Evolutionary conservation across 768 basidiomycete genomes (phyloP).

Genomic region (Calvatia gigantea): DNA sequence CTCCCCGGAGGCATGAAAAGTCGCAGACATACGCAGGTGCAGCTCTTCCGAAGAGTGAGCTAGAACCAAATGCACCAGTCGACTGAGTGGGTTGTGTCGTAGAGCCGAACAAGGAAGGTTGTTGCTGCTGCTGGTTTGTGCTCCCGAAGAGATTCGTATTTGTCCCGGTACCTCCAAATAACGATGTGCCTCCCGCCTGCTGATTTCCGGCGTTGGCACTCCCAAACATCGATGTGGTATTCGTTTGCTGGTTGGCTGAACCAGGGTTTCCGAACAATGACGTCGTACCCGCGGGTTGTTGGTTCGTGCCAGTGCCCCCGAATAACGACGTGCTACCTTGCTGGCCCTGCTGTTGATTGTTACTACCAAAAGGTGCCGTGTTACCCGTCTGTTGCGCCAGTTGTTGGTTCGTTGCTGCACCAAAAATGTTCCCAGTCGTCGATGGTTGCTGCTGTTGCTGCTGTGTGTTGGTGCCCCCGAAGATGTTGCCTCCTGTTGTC

Average conservation of each 20-base stretch:
- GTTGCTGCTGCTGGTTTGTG: constrained; percentile 17
- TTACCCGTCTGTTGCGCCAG: constrained; percentile 22
- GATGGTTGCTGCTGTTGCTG: constrained; percentile 22
- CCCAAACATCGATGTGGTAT: constrained; percentile 14
- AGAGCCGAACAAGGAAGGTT: constrained; percentile 28
- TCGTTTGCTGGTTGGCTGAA: neutral
- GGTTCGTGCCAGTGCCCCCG: constrained; percentile 17
- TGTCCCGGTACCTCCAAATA: constrained; percentile 21
- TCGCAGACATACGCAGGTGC: neutral
- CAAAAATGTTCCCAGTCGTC: constrained; percentile 25
- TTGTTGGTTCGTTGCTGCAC: constrained; percentile 29
- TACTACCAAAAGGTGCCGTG: neutral
- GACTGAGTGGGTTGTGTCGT: constrained; percentile 16
- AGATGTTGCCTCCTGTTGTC: constrained; percentile 22
- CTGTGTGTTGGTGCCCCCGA: constrained; percentile 26
- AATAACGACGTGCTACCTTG: constrained; percentile 5
- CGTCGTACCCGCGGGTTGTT: constrained; percentile 15
- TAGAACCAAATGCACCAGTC: constrained; percentile 11
- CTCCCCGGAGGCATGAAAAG: neutral
- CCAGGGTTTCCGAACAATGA: constrained; percentile 9
- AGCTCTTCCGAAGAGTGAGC: constrained; percentile 17
- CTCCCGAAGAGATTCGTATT: constrained; percentile 13
- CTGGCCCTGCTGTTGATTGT: neutral
- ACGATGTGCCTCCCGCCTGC: constrained; percentile 16
- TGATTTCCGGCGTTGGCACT: constrained; percentile 10